A percentile compares a stretch with the other conserved stretches of the same genome.
phyloP scores from a whole-genome alignment of 139 green algal species.

The Chlorella sp. region DNA sequence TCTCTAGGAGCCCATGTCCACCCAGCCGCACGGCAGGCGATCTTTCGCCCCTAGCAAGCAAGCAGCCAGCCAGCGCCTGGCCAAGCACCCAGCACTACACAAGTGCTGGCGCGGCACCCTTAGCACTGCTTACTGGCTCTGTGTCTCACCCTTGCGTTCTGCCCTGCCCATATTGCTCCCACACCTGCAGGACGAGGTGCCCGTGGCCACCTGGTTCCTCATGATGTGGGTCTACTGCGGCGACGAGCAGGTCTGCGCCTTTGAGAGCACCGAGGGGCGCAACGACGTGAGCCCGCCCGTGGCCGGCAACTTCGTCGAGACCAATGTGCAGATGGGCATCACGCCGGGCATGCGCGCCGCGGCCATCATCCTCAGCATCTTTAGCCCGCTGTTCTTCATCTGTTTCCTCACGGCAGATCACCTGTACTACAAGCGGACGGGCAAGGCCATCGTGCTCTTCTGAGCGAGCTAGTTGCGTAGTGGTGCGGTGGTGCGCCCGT shows the following conservation, averaged over 20 bases:
- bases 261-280: constrained; percentile 6
- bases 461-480: too few relatives aligned
- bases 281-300: constrained; percentile 10
- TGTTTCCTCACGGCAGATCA: background rate
- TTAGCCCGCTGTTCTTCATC: constrained; percentile 21
- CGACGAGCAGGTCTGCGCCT: constrained; percentile 14
- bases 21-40: too few relatives aligned
- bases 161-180: constrained; percentile 3
- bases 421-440: background rate
- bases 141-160: background rate
- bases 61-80: too few relatives aligned
- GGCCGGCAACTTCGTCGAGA: constrained; percentile 13
- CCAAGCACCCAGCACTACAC: too few relatives aligned
- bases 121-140: too few relatives aligned
- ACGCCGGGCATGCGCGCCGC: constrained; percentile 21
- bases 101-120: too few relatives aligned
- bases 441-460: background rate
- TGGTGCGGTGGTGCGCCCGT: too few relatives aligned
- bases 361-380: constrained; percentile 30
- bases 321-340: constrained; percentile 12
- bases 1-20: too few relatives aligned
- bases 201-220: constrained; percentile 17
- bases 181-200: constrained; percentile 15
- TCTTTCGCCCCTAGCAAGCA: too few relatives aligned
- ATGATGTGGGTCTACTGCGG: constrained; percentile 23